Evolutionary conservation across 148 eudicot genomes (phyloP), one percentile per base, ranked within the genome.

Genomic region (Vaccinium vitisidaea): DNA sequence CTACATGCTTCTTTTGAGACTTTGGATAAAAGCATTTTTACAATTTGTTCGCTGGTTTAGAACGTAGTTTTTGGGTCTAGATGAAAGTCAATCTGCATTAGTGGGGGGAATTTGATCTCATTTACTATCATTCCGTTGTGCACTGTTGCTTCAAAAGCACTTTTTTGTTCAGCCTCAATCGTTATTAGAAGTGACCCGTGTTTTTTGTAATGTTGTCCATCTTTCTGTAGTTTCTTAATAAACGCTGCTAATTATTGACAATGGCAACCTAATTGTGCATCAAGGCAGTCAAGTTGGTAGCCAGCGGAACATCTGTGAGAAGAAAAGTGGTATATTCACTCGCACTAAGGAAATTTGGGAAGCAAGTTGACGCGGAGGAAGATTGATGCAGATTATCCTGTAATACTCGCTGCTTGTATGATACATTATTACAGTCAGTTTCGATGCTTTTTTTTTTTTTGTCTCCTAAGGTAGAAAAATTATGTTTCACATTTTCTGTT

Each of bases 201-300:
- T 43, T 74, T 36, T 55, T 1, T 53, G 39, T 25, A 0, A 71
- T 16, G 6, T 7, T 1, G 49, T 21, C 65, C 1, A 39, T 39
- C 14, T 73, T 67, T 5, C n/a, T 39, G 46, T 48, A 30, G 19
- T 16, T 59, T 1, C 75, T 63, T 18, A 77, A 25, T 49, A 21
- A 50, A 32, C 2, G 6, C 53, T 65, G 46, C 84, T 85, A 70
- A 81, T 32, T 48, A 77, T 27, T 69, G 81, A 76, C 21, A 54
- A 25, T 69, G 75, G 36, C 27, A 53, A 54, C 39, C 15, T 80
- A 23, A n/a, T 73, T 82, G 67, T 86, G 77, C 16, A 49, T 88
- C 50, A 83, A 95, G 98, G 99, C 99, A 78, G 96, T 97, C 87
- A 97, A 97, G 86, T 81, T 97, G 92, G 99, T 97, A 83, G 96